Evolutionary conservation across 2,329 filamentous ascomycete species (phyloP).

Genomic region (Chrysoporthe puriensis): DNA sequence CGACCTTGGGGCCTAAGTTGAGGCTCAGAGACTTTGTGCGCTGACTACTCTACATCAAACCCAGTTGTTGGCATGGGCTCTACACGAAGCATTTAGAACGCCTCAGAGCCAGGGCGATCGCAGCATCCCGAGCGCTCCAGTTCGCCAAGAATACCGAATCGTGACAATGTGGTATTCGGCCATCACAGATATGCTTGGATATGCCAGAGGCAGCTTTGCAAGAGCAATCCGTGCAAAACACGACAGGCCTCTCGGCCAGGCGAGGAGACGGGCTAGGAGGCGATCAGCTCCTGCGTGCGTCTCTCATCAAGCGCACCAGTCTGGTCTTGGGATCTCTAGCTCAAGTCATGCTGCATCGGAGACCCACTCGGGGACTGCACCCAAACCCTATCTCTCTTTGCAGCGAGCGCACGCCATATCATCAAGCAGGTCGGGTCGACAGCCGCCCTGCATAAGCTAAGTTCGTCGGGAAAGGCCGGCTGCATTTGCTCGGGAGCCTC

Average conservation of each 20-base stretch:
- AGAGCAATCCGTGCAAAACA: neutral
- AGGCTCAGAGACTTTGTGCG: neutral
- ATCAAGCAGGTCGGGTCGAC: neutral
- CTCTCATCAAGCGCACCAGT: neutral
- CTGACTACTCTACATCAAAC: neutral
- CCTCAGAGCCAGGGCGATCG: too few relatives aligned
- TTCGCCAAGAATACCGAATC: neutral
- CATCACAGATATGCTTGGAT: neutral
- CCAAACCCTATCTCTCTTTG: constrained; percentile 2
- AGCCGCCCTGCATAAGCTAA: neutral
- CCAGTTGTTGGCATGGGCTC: too few relatives aligned
- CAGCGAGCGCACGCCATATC: neutral
- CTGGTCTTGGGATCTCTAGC: neutral
- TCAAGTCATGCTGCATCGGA: neutral
- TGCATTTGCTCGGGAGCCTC: neutral
- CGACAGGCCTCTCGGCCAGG: too few relatives aligned
- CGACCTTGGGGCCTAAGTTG: too few relatives aligned
- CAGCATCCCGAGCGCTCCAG: too few relatives aligned
- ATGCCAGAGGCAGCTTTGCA: neutral
- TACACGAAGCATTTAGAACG: too few relatives aligned
- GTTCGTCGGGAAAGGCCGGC: neutral
- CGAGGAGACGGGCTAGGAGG: too few relatives aligned
- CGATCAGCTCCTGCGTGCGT: neutral
- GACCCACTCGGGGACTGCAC: constrained; percentile 10
- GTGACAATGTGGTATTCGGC: too few relatives aligned